phyloP scores from a whole-genome alignment of 2,329 filamentous ascomycete species.

The Alternaria consortialis region DNA sequence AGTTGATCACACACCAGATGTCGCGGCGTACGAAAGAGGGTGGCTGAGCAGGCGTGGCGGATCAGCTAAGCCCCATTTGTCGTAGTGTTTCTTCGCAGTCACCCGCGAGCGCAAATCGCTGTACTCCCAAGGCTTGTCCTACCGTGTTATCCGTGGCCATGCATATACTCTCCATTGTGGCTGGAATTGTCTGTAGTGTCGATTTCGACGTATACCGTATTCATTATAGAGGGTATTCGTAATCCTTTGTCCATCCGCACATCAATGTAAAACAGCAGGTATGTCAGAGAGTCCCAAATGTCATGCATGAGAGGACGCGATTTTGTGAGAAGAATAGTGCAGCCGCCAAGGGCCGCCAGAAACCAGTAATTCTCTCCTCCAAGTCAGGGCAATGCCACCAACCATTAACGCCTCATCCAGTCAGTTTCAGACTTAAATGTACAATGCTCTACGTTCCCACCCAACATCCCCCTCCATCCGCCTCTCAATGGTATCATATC shows the following conservation, averaged over 20 bases:
- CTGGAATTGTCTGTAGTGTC: background rate
- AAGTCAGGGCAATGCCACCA: constrained; percentile 12
- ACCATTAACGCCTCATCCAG: constrained; percentile 20
- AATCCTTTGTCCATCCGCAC: background rate
- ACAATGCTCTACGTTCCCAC: constrained; percentile 29
- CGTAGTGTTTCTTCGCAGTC: background rate
- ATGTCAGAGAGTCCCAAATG: background rate
- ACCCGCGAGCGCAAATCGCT: background rate
- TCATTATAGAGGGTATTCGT: background rate
- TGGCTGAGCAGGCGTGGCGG: constrained; percentile 21
- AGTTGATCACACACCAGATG: constrained; percentile 20
- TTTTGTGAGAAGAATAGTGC: constrained; percentile 13
- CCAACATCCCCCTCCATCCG: constrained; percentile 7
- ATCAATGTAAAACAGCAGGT: background rate
- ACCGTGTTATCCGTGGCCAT: constrained; percentile 7
- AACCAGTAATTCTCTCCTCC: constrained; percentile 13
- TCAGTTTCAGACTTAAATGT: constrained; percentile 36
- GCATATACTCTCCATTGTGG: background rate
- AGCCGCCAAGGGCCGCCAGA: constrained; percentile 12
- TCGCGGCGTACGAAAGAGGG: constrained; percentile 19
- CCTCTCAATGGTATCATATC: constrained; percentile 28
- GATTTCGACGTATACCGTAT: background rate
- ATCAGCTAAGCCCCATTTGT: constrained; percentile 6
- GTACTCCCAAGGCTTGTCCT: background rate
- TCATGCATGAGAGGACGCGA: background rate